Evolutionary conservation across 257 asterid species (phyloP).

Genomic region (Solanum tarapatanum): DNA sequence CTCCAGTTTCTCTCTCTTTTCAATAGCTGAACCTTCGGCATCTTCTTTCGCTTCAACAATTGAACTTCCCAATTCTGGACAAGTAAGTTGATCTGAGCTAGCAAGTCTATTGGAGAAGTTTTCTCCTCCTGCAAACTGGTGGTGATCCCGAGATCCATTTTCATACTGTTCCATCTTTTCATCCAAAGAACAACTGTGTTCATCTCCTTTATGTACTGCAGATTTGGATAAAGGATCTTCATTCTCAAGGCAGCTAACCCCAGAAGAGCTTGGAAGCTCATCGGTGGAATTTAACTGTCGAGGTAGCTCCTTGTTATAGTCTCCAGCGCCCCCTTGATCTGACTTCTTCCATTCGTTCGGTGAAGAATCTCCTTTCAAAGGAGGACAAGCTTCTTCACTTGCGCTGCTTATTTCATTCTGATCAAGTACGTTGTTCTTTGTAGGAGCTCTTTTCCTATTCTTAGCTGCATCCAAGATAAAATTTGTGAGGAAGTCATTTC

Average conservation of each 20-base stretch:
- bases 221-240: slow-evolving; percentile 13
- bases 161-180: slow-evolving; percentile 3
- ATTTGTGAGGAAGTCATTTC: neutral
- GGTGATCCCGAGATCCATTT: slow-evolving; percentile 7
- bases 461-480: slow-evolving; percentile 47
- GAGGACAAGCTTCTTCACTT: slow-evolving; percentile 12
- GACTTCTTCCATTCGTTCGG: slow-evolving; percentile 6
- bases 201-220: slow-evolving; percentile 8
- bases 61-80: slow-evolving; percentile 7
- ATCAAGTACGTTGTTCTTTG: slow-evolving; percentile 4
- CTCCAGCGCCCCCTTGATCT: slow-evolving; percentile 3
- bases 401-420: slow-evolving; percentile 22
- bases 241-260: slow-evolving; percentile 5
- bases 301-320: slow-evolving; percentile 7
- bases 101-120: slow-evolving; percentile 26
- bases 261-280: slow-evolving; percentile 21
- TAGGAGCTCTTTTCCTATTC: slow-evolving; percentile 17
- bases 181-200: slow-evolving; percentile 2
- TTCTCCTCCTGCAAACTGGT: slow-evolving; percentile 7
- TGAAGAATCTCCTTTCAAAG: slow-evolving; percentile 14
- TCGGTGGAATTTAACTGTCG: slow-evolving; percentile 15
- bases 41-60: slow-evolving; percentile 4
- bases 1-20: neutral
- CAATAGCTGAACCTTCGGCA: neutral
- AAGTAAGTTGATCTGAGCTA: slow-evolving; percentile 29